A percentile compares a stretch with the other conserved stretches of the same genome.
phyloP scores from a whole-genome alignment of 768 basidiomycete genomes.

The Paxillus ammoniavirescens region DNA sequence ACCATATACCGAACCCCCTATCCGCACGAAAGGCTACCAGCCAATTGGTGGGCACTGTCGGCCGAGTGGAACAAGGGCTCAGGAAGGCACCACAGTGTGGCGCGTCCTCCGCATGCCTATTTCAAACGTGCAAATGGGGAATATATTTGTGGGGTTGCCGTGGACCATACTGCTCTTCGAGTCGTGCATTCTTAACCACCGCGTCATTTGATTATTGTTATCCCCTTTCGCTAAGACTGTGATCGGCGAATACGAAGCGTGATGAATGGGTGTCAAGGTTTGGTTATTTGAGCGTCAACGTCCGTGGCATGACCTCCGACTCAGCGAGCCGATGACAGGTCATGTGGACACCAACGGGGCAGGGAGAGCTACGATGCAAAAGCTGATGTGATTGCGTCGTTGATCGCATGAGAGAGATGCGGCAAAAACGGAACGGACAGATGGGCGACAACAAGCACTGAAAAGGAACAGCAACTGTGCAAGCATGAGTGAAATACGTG shows the following conservation, averaged over 20 bases:
- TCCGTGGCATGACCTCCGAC: not conserved
- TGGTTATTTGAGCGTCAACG: not conserved
- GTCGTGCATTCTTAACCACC: no score
- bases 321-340: not conserved
- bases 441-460: conserved; percentile 4
- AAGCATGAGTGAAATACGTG: conserved; percentile 5
- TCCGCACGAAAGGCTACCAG: no score
- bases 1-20: no score
- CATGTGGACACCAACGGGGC: not conserved
- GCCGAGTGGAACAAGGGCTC: no score
- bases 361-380: conserved; percentile 12
- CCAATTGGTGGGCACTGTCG: no score
- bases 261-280: not conserved
- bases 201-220: not conserved
- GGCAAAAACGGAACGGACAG: conserved; percentile 9
- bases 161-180: not conserved
- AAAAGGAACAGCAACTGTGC: conserved; percentile 1
- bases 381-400: conserved; percentile 11
- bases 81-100: no score
- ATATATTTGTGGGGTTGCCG: no score
- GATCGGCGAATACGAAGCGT: no score
- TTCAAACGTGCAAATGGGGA: no score
- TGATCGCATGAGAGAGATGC: conserved; percentile 7
- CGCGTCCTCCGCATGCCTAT: no score
- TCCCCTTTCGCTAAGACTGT: no score